Percentiles rank a stretch among this genome's conserved stretches.
Evolutionary conservation across 176 grass and related monocot species (phyloP).

Genomic region (Phoenix roebelenii): DNA sequence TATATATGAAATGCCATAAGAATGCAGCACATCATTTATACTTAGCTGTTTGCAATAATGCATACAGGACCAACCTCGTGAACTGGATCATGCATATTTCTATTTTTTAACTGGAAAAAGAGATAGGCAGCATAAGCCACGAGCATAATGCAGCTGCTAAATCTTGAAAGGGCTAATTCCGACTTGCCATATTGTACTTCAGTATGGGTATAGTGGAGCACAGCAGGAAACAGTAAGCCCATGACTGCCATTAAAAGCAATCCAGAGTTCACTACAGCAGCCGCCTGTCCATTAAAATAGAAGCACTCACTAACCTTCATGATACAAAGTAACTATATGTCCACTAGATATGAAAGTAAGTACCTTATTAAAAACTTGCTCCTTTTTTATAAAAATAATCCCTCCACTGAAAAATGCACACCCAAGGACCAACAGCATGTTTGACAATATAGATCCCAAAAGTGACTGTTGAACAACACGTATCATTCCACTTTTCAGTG

Average conservation of each 20-base stretch:
- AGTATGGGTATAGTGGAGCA: constrained; percentile 59
- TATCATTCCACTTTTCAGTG: constrained; percentile 44
- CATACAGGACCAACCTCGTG: constrained; percentile 23
- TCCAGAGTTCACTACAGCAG: constrained; percentile 58
- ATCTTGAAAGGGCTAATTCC: constrained; percentile 57
- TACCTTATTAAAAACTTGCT: constrained; percentile 68
- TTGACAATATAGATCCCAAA: constrained; percentile 68
- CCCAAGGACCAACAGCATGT: constrained; percentile 67
- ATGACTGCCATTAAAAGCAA: constrained; percentile 75
- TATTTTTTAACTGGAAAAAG: constrained; percentile 42
- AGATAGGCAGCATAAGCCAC: constrained; percentile 63
- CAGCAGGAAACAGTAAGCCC: constrained; percentile 51
- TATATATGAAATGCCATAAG: too few relatives aligned
- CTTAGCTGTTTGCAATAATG: too few relatives aligned
- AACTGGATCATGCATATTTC: constrained; percentile 13
- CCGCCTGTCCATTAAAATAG: constrained; percentile 30
- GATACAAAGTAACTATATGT: too few relatives aligned
- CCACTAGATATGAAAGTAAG: too few relatives aligned
- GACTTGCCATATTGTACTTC: constrained; percentile 61
- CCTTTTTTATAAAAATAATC: constrained; percentile 35
- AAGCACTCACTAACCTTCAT: too few relatives aligned
- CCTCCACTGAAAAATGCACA: constrained; percentile 70
- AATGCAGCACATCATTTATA: too few relatives aligned
- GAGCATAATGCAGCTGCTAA: constrained; percentile 80
- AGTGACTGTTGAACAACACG: constrained; percentile 65